phyloP scores from a whole-genome alignment of 176 grass and related monocot genomes.

The Eremochloa ophiuroides region DNA sequence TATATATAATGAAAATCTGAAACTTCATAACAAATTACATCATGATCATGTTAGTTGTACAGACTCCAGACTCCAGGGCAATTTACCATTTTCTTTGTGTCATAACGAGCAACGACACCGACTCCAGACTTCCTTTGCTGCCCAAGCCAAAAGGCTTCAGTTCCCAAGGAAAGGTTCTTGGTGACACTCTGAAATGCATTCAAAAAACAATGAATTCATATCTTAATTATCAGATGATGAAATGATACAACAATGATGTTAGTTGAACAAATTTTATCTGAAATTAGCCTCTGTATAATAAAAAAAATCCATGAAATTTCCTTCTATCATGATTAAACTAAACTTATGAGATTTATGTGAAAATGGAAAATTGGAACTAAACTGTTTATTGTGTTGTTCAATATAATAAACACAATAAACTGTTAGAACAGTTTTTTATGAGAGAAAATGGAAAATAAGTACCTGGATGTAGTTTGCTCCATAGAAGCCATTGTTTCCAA shows the following conservation, averaged over 20 bases:
- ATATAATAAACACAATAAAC: neutral
- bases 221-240: neutral
- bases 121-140: slow-evolving; percentile 61
- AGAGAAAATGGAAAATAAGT: neutral
- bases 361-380: no score
- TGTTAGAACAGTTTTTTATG: neutral
- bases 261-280: neutral
- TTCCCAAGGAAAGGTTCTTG: slow-evolving; percentile 70
- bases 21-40: neutral
- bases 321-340: neutral
- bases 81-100: slow-evolving; percentile 63
- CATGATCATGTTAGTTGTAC: no score
- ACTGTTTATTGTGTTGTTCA: no score
- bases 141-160: slow-evolving; percentile 65
- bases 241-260: neutral
- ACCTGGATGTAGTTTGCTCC: slow-evolving; percentile 91
- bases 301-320: neutral
- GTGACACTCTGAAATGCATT: slow-evolving; percentile 63
- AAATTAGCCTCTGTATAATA: neutral
- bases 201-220: slow-evolving; percentile 9
- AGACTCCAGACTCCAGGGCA: no score
- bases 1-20: slow-evolving; percentile 10
- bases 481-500: slow-evolving; percentile 57
- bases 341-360: neutral
- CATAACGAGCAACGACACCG: slow-evolving; percentile 80